Conservation (phyloP, 495 filamentous ascomycete species). For the Evernia prunastri region DNA sequence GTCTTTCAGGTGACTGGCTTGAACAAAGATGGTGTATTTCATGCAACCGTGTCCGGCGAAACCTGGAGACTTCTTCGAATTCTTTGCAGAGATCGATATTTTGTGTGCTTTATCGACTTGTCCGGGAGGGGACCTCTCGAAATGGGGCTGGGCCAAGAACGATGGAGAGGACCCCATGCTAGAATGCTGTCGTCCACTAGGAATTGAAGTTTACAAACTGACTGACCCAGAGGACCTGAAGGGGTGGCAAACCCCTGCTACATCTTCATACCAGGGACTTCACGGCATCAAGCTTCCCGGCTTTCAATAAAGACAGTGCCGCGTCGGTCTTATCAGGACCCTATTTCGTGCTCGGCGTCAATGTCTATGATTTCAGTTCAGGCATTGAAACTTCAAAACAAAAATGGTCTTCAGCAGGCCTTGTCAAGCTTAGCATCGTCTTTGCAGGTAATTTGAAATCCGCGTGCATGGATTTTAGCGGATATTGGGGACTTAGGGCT, state of each 20-base stretch:
- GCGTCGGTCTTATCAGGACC: neutral
- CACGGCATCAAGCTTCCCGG: slow-evolving; percentile 51
- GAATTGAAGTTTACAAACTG: slow-evolving; percentile 62
- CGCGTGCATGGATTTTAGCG: neutral
- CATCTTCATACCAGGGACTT: slow-evolving; percentile 54
- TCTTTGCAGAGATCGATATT: slow-evolving; percentile 69
- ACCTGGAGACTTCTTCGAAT: slow-evolving; percentile 62
- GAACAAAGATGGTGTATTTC: slow-evolving; percentile 66
- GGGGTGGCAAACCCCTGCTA: slow-evolving; percentile 54
- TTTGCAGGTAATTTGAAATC: no score
- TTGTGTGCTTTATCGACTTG: slow-evolving; percentile 65
- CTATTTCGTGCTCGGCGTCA: neutral
- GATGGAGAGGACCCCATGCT: slow-evolving; percentile 56
- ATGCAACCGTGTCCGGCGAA: slow-evolving; percentile 67
- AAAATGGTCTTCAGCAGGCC: no score
- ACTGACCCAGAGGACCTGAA: slow-evolving; percentile 43
- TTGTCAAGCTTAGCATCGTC: no score
- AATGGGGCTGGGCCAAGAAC: slow-evolving; percentile 68
- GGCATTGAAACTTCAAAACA: neutral
- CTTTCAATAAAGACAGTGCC: neutral
- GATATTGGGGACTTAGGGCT: slow-evolving; percentile 3
- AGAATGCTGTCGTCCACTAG: slow-evolving; percentile 64
- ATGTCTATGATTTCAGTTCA: neutral
- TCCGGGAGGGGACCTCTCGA: slow-evolving; percentile 59
- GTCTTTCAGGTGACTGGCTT: slow-evolving; percentile 75